Evolutionary conservation across 768 basidiomycete genomes (phyloP).

Genomic region (Russula abietina): DNA sequence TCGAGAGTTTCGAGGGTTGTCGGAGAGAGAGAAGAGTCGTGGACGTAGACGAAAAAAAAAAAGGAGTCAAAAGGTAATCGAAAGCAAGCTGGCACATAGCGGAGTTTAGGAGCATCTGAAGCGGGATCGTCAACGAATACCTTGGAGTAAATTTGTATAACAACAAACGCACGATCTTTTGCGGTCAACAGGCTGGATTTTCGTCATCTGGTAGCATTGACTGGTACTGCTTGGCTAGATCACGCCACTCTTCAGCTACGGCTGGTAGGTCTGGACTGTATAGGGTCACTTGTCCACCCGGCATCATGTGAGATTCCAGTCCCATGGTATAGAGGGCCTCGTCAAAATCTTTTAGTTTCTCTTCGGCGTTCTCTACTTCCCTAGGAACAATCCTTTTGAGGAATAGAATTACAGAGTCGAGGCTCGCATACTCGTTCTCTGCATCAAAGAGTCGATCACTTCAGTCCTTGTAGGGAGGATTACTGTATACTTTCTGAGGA

Average conservation of each 20-base stretch:
- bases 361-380: constrained; percentile 11
- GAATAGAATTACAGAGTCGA: constrained; percentile 13
- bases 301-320: constrained; percentile 14
- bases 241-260: constrained; percentile 11
- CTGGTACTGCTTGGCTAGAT: constrained; percentile 17
- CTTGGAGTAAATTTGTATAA: background rate
- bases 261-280: background rate
- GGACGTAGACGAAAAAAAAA: constrained; percentile 67
- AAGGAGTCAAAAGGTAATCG: constrained; percentile 66
- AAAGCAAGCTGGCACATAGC: constrained; percentile 10
- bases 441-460: no score
- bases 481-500: no score
- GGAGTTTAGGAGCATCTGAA: constrained; percentile 7
- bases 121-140: background rate
- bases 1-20: constrained; percentile 65
- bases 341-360: constrained; percentile 10
- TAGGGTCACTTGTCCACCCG: constrained; percentile 1
- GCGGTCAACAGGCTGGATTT: background rate
- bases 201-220: constrained; percentile 14
- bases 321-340: constrained; percentile 17
- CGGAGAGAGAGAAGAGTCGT: constrained; percentile 71
- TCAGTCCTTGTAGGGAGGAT: no score
- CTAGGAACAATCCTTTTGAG: constrained; percentile 15
- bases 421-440: constrained; percentile 5
- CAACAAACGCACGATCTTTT: background rate